Conservation (phyloP, 106 monocot genomes). For the Dendrobium huoshanense region DNA sequence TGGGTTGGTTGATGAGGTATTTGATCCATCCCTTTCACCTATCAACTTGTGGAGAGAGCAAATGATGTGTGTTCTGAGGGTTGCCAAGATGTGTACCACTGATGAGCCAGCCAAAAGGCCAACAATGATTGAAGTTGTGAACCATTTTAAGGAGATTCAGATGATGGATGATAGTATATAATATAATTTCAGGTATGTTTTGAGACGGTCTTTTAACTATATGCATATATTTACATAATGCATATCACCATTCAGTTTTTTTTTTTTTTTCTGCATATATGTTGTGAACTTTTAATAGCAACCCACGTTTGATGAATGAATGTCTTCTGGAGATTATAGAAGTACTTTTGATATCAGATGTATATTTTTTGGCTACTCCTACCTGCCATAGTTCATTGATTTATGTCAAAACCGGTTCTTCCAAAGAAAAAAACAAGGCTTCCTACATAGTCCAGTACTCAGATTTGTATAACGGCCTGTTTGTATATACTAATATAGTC, state of each 20-base stretch:
- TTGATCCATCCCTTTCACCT: constrained; percentile 19
- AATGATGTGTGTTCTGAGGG: constrained; percentile 26
- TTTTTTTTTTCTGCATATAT: neutral
- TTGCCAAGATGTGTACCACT: constrained; percentile 34
- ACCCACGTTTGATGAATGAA: neutral
- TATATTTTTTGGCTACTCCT: too few species aligned
- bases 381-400: too few species aligned
- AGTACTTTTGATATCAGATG: neutral
- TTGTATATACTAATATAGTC: too few species aligned
- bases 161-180: constrained; percentile 7
- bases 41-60: constrained; percentile 27
- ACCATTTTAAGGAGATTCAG: constrained; percentile 23
- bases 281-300: neutral
- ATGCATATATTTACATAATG: neutral
- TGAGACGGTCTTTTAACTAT: neutral
- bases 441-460: too few species aligned
- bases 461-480: too few species aligned
- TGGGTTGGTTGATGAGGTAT: constrained; percentile 23
- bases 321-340: neutral
- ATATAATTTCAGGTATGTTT: neutral
- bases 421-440: too few species aligned
- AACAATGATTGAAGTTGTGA: constrained; percentile 48
- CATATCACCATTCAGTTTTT: neutral
- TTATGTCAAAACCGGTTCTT: too few species aligned
- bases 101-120: constrained; percentile 55